phyloP scores from a whole-genome alignment of 495 filamentous ascomycete species.

The Hyaloscypha hepaticicola region DNA sequence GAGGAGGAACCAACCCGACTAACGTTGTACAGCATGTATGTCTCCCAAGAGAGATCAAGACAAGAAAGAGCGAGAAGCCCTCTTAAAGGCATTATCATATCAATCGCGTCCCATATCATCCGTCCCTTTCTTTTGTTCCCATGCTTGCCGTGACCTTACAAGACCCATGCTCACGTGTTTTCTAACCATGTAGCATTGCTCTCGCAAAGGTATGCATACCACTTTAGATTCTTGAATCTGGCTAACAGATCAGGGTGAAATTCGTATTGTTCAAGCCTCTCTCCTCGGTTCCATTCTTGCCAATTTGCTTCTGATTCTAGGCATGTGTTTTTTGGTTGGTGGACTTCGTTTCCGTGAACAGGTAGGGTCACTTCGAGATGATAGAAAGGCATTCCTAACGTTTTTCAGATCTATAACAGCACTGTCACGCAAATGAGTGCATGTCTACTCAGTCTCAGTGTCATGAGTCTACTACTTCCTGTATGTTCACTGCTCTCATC shows the following conservation, averaged over 20 bases:
- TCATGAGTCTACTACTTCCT: slow-evolving; percentile 79
- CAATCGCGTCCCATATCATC: slow-evolving; percentile 40
- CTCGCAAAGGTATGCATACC: slow-evolving; percentile 52
- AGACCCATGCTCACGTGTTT: slow-evolving; percentile 38
- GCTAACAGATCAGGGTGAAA: slow-evolving; percentile 64
- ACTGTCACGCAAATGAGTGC: slow-evolving; percentile 95
- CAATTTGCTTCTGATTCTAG: slow-evolving; percentile 83
- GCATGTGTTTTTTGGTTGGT: slow-evolving; percentile 86
- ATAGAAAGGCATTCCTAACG: slow-evolving; percentile 27
- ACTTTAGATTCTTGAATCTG: slow-evolving; percentile 34
- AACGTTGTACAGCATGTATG: slow-evolving; percentile 43
- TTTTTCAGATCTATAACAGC: slow-evolving; percentile 78
- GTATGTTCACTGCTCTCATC: slow-evolving; percentile 38
- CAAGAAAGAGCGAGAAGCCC: slow-evolving; percentile 43
- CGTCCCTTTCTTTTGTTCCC: slow-evolving; percentile 26
- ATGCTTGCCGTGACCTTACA: slow-evolving; percentile 28
- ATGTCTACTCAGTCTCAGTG: slow-evolving; percentile 83
- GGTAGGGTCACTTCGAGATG: slow-evolving; percentile 36
- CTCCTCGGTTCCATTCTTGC: slow-evolving; percentile 85
- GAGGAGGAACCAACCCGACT: slow-evolving; percentile 9
- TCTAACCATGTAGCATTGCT: slow-evolving; percentile 54
- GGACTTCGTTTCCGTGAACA: slow-evolving; percentile 87
- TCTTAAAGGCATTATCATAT: slow-evolving; percentile 42
- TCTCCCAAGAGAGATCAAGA: slow-evolving; percentile 36
- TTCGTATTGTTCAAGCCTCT: slow-evolving; percentile 86